These are phyloP conservation scores for Chimonanthus salicifolius DNA, from an alignment of 164 flowering plant species.

Conservation along the genomic window DNA sequence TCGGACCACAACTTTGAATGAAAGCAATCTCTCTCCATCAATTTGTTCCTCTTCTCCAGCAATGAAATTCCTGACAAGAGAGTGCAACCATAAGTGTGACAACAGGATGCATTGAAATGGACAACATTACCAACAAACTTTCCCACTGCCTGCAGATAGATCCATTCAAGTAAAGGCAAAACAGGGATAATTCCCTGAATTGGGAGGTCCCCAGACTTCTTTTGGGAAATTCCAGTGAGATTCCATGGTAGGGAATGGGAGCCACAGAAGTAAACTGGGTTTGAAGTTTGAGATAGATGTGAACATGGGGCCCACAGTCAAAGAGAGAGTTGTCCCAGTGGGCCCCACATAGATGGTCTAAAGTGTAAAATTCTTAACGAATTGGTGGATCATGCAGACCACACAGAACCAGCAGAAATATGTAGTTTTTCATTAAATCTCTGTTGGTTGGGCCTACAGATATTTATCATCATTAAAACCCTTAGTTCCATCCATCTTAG, in stretches of 20 bases:
- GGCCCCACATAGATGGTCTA: too few relatives aligned
- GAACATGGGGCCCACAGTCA: too few relatives aligned
- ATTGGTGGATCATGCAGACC: too few relatives aligned
- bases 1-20: conserved; percentile 1
- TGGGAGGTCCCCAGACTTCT: neutral
- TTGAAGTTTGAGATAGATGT: too few relatives aligned
- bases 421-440: too few relatives aligned
- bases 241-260: neutral
- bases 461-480: too few relatives aligned
- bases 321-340: too few relatives aligned
- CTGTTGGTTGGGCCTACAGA: too few relatives aligned
- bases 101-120: neutral
- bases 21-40: conserved; percentile 2
- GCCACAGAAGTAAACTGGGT: neutral
- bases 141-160: neutral
- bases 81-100: neutral
- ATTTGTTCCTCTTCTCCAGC: neutral
- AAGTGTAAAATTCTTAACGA: too few relatives aligned
- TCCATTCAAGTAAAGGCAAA: neutral
- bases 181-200: neutral
- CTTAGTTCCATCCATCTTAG: too few relatives aligned
- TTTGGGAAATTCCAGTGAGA: neutral
- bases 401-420: too few relatives aligned
- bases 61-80: neutral
- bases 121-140: neutral